Evolutionary conservation across 306 rosid genomes (phyloP).

Genomic region (Pyrus betulifolia): DNA sequence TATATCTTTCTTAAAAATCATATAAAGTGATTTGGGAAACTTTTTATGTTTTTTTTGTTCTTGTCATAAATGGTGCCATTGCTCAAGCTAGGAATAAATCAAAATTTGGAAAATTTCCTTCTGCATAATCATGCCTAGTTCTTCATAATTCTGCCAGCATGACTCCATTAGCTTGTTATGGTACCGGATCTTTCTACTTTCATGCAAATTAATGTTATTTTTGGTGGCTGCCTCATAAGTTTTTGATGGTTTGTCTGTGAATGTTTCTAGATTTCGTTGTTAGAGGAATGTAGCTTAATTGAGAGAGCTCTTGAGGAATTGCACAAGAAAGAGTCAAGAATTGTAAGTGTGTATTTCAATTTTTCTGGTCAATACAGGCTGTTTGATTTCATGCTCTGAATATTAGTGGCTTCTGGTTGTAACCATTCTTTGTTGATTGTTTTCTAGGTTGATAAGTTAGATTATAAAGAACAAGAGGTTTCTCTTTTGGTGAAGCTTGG

Average conservation of each 20-base stretch:
- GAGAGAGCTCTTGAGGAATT: constrained; percentile 87
- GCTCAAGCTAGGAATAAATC: not conserved
- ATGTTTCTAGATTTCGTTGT: constrained; percentile 59
- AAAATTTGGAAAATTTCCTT: not conserved
- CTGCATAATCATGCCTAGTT: not conserved
- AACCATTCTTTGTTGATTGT: constrained; percentile 12
- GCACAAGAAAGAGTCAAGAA: constrained; percentile 66
- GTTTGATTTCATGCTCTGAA: not conserved
- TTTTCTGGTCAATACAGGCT: constrained; percentile 10
- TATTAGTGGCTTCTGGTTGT: constrained; percentile 15
- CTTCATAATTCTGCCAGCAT: not conserved
- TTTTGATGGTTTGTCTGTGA: constrained; percentile 4
- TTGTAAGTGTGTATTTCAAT: constrained; percentile 44
- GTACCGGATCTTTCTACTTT: not conserved
- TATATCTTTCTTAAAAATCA: not conserved
- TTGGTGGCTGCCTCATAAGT: not conserved
- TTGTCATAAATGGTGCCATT: not conserved
- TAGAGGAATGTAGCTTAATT: constrained; percentile 67
- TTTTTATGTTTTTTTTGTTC: not conserved
- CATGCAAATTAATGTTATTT: constrained; percentile 5
- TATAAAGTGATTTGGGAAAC: not conserved
- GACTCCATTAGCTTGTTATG: not conserved
- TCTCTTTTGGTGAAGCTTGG: constrained; percentile 84
- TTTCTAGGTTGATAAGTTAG: constrained; percentile 76
- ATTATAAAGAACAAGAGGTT: constrained; percentile 80